Base-by-base conservation (phyloP, 1,284 basidiomycete species). In the Sporisorium iseilematis-ciliati region DNA sequence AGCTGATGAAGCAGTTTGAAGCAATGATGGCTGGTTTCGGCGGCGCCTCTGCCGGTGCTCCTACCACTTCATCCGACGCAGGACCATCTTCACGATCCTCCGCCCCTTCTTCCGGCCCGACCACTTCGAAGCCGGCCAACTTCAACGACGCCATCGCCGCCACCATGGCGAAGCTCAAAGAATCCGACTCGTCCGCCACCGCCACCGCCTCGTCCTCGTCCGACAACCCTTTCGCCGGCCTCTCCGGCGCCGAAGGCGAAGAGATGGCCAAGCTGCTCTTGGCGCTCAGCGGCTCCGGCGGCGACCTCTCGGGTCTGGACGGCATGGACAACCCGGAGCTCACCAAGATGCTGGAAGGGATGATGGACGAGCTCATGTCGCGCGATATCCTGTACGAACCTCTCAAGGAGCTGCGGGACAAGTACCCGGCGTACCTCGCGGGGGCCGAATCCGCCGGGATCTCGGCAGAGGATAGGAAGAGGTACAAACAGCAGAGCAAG, bases 331-430 rank as follows among this genome's bases (percentile, higher is more conserved):
- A 75, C 42, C 74, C 80, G 0, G 79, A 81, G 21, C 86, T 95
- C 7, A 90, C 91, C 52, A 90, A 89, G 10, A 88, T 97, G 76
- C 88, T 99, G 23, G 94, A 98, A 85, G 90, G 88, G 42, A 93
- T 98, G 92, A 94, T 96, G 95, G 89, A 90, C 18, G 91, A 95
- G 83, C 88, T 99, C 50, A 94, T 99, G 93, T 91, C 91, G 85
- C 95, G 94, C 84, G 94, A 98, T 2, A 89, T 98, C 11, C 87
- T 97, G 20, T 93, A 97, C 81, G 95, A 97, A 75, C 95, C 96
- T 0, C 86, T 98, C 80, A 92, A 92, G 78, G 96, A 98, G 83
- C 87, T 99, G 33, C 88, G 90, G 18, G 90, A 92, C 18, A 94
- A 95, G 93, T 96, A 95, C 88, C 94, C 95, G 0, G 86, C 82